Conservation (phyloP, 208 protist species). For the Wallacemonas rigidus region DNA sequence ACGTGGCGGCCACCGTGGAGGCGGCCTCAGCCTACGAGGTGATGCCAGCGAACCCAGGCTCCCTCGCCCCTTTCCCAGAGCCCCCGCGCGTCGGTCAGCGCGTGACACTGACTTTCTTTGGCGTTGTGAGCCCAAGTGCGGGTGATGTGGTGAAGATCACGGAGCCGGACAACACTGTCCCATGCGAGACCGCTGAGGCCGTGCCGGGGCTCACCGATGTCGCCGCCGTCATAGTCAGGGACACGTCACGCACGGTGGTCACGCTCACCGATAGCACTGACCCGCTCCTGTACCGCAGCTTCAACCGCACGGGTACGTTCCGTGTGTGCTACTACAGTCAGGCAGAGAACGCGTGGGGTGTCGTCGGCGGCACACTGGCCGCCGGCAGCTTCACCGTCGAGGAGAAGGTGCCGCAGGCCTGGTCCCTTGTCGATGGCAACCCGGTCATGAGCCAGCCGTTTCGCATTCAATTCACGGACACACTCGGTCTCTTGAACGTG, state of each 20-base stretch:
- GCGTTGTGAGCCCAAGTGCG: conserved; percentile 41
- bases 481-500: conserved; percentile 39
- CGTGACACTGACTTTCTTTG: conserved; percentile 80
- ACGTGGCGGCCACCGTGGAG: conserved; percentile 56
- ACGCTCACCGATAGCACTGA: conserved; percentile 73
- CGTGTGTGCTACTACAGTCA: conserved; percentile 87
- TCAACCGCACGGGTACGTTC: conserved; percentile 58
- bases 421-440: conserved; percentile 32
- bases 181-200: conserved; percentile 52
- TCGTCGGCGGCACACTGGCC: conserved; percentile 66
- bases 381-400: conserved; percentile 51
- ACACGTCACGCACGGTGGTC: conserved; percentile 41
- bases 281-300: conserved; percentile 74
- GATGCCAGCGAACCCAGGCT: conserved; percentile 53
- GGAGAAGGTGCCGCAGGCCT: conserved; percentile 44
- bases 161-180: conserved; percentile 17
- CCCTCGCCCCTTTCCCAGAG: conserved; percentile 59
- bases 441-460: conserved; percentile 55
- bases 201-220: conserved; percentile 38
- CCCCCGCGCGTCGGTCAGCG: conserved; percentile 86
- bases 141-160: conserved; percentile 68
- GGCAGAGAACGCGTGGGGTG: conserved; percentile 56
- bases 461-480: conserved; percentile 57
- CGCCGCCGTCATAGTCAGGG: conserved; percentile 47
- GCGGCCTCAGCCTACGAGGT: conserved; percentile 37